Evolutionary conservation across 1,139 yeast genomes (phyloP).

Genomic region (Pichia sp.): DNA sequence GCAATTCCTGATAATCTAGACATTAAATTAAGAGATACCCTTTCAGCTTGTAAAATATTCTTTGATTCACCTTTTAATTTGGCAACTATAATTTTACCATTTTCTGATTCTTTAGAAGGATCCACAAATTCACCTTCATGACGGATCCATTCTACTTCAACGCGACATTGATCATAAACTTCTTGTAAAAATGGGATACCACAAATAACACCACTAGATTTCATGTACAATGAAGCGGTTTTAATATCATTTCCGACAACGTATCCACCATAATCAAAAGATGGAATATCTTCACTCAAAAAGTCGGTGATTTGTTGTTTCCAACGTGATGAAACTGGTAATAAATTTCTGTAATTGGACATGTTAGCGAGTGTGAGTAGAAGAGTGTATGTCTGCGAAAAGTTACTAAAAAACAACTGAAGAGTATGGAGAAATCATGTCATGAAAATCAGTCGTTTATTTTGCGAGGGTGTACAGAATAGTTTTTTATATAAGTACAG

Average conservation of each 20-base stretch:
- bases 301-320: constrained; percentile 67
- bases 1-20: constrained; percentile 88
- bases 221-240: constrained; percentile 74
- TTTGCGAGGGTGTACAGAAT: too few relatives aligned
- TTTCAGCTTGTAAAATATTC: constrained; percentile 72
- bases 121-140: constrained; percentile 62
- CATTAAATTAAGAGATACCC: constrained; percentile 77
- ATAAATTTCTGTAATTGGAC: constrained; percentile 37
- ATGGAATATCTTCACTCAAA: constrained; percentile 84
- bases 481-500: too few relatives aligned
- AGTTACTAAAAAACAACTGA: not conserved
- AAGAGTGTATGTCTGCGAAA: too few relatives aligned
- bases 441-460: not conserved
- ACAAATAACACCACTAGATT: constrained; percentile 72
- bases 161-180: constrained; percentile 69
- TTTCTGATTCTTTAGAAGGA: constrained; percentile 37
- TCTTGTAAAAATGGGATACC: constrained; percentile 91
- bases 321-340: constrained; percentile 77
- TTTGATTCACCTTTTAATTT: constrained; percentile 75
- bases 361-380: not conserved
- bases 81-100: constrained; percentile 69
- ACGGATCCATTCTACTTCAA: constrained; percentile 64
- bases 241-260: constrained; percentile 79
- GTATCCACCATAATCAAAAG: constrained; percentile 89
- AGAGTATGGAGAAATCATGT: too few relatives aligned